Conservation (phyloP, 2,329 filamentous ascomycete species). For the Sporothrix schenckii region DNA sequence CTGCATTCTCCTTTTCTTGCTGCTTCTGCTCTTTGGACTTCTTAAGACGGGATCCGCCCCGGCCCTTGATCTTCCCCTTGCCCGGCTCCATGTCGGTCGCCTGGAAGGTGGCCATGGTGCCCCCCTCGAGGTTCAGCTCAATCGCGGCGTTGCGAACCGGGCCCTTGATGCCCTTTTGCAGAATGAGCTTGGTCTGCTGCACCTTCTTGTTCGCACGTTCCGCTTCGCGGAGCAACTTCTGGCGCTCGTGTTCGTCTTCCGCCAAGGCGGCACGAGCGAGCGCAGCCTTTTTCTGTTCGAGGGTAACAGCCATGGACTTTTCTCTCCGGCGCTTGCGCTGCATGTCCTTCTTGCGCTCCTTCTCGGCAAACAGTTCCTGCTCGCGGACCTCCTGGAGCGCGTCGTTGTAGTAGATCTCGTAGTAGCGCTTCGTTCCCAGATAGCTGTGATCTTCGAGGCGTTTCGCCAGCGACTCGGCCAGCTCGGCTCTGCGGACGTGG, state of each 20-base stretch:
- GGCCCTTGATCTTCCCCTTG: constrained; percentile 55
- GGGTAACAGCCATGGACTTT: constrained; percentile 91
- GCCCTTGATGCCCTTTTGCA: constrained; percentile 84
- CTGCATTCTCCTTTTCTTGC: constrained; percentile 79
- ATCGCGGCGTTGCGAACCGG: constrained; percentile 69
- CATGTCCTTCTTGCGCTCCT: constrained; percentile 99
- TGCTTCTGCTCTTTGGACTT: constrained; percentile 89
- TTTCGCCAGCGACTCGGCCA: constrained; percentile 58
- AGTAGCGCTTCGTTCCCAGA: constrained; percentile 74
- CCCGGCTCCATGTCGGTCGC: constrained; percentile 61
- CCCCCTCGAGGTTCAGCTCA: constrained; percentile 80
- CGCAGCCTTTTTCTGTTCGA: constrained; percentile 85
- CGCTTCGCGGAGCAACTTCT: constrained; percentile 79
- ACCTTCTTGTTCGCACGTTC: constrained; percentile 92
- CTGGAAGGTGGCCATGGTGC: constrained; percentile 82
- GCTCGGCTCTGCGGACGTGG: constrained; percentile 65
- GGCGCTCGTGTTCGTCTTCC: constrained; percentile 78
- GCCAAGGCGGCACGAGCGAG: constrained; percentile 76
- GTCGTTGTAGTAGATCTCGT: constrained; percentile 74
- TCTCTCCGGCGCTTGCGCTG: constrained; percentile 94
- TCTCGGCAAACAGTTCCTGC: constrained; percentile 88
- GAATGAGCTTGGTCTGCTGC: constrained; percentile 81
- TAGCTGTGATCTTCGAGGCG: constrained; percentile 70
- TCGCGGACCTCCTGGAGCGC: constrained; percentile 86
- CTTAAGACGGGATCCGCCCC: constrained; percentile 71